These are phyloP conservation scores for Cardiosporidium cionae DNA, from an alignment of 169 alveolate genomes.

Conservation along the genomic window DNA sequence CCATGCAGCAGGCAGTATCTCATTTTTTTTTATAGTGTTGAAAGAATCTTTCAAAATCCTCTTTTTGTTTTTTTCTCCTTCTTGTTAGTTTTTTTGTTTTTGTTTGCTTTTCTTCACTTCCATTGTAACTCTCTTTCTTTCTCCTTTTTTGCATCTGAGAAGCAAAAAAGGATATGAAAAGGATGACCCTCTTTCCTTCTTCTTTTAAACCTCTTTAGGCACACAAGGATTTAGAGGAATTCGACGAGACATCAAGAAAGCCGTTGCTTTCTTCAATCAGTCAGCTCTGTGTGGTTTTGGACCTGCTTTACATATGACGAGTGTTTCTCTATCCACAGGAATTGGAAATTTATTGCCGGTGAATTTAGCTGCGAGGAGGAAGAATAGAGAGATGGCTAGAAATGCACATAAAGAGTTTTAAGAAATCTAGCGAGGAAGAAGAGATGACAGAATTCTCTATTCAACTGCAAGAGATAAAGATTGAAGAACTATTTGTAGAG, in stretches of 20 bases:
- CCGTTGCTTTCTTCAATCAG: background rate
- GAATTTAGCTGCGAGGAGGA: constrained; percentile 2
- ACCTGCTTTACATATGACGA: constrained; percentile 17
- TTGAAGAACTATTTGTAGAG: background rate
- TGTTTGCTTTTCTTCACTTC: too few species aligned
- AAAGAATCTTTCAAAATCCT: too few species aligned
- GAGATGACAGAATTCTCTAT: constrained; percentile 6
- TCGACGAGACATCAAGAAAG: background rate
- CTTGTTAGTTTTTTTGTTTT: too few species aligned
- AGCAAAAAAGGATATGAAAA: too few species aligned
- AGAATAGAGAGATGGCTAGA: constrained; percentile 4
- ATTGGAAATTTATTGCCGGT: constrained; percentile 15
- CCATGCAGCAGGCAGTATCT: too few species aligned
- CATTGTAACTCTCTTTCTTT: too few species aligned
- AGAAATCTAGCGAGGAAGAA: constrained; percentile 22
- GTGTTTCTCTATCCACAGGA: constrained; percentile 26
- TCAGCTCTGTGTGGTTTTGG: background rate
- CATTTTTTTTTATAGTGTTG: too few species aligned
- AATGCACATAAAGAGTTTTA: constrained; percentile 14
- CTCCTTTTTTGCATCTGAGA: too few species aligned
- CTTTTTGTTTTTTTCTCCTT: too few species aligned
- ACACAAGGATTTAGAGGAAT: constrained; percentile 4
- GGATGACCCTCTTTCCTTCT: too few species aligned
- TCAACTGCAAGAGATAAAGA: background rate
- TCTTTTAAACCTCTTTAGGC: background rate